Percentiles rank a stretch among this genome's conserved stretches.
These are phyloP conservation scores for Purpureocillium lavendulum DNA, from an alignment of 2,329 filamentous ascomycete genomes.

Conservation along the genomic window DNA sequence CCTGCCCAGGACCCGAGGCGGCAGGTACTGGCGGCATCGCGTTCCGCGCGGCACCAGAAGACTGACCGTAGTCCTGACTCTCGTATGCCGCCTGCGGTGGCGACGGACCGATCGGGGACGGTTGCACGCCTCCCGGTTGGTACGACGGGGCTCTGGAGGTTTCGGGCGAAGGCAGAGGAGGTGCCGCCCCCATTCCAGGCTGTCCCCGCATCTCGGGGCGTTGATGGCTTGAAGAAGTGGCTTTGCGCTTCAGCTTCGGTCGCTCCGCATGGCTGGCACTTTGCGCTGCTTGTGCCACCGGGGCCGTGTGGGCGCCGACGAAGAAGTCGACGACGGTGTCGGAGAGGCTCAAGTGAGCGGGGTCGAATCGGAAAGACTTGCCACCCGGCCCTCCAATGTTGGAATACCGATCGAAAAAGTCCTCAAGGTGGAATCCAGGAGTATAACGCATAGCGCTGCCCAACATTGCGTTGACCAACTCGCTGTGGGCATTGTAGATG, in stretches of 20 bases:
- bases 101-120: background rate
- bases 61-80: background rate
- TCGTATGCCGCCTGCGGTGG: background rate
- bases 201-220: background rate
- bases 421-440: slow-evolving; percentile 74
- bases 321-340: slow-evolving; percentile 57
- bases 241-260: slow-evolving; percentile 15
- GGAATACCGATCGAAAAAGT: slow-evolving; percentile 77
- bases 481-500: slow-evolving; percentile 70
- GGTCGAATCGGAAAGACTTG: slow-evolving; percentile 57
- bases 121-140: background rate
- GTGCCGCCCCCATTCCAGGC: background rate
- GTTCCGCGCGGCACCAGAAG: background rate
- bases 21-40: background rate
- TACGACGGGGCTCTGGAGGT: background rate
- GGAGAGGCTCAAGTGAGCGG: slow-evolving; percentile 62
- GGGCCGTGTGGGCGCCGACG: slow-evolving; percentile 44
- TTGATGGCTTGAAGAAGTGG: background rate
- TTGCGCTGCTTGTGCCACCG: slow-evolving; percentile 38
- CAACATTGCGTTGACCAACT: slow-evolving; percentile 66
- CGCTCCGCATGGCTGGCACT: slow-evolving; percentile 17
- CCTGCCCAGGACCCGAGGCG: slow-evolving; percentile 5
- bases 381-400: slow-evolving; percentile 50
- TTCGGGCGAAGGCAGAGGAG: background rate
- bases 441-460: slow-evolving; percentile 62